These are phyloP conservation scores for Clonostachys chloroleuca DNA, from an alignment of 2,329 filamentous ascomycete species.

Conservation along the genomic window DNA sequence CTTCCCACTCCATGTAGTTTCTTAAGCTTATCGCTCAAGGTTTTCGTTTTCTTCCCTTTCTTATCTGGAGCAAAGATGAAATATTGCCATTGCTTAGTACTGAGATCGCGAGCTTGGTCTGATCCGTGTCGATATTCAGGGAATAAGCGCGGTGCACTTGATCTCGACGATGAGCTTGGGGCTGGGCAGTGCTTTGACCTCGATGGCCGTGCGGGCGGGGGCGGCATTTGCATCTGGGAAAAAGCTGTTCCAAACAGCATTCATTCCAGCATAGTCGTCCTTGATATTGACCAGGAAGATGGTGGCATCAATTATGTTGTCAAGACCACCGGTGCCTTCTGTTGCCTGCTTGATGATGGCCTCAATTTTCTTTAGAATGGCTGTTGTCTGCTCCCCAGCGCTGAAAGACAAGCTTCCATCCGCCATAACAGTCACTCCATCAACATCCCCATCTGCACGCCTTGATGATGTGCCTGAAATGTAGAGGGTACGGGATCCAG, in stretches of 20 bases:
- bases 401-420: slow-evolving; percentile 26
- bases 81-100: no score
- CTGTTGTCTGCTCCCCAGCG: slow-evolving; percentile 28
- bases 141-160: slow-evolving; percentile 17
- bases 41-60: no score
- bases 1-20: no score
- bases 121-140: no score
- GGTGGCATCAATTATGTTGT: slow-evolving; percentile 30
- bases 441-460: slow-evolving; percentile 22
- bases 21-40: no score
- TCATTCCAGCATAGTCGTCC: slow-evolving; percentile 34
- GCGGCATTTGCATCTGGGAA: slow-evolving; percentile 26
- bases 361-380: slow-evolving; percentile 28
- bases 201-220: slow-evolving; percentile 25
- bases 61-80: no score
- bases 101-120: no score
- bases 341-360: slow-evolving; percentile 27
- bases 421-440: slow-evolving; percentile 24
- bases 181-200: slow-evolving; percentile 20
- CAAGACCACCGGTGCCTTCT: slow-evolving; percentile 23
- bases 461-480: slow-evolving; percentile 29
- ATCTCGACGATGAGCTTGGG: slow-evolving; percentile 23
- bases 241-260: slow-evolving; percentile 39
- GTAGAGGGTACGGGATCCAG: slow-evolving; percentile 27
- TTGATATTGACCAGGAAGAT: slow-evolving; percentile 36